Conservation (phyloP, 768 basidiomycete species). For the Tulasnella sp. region DNA sequence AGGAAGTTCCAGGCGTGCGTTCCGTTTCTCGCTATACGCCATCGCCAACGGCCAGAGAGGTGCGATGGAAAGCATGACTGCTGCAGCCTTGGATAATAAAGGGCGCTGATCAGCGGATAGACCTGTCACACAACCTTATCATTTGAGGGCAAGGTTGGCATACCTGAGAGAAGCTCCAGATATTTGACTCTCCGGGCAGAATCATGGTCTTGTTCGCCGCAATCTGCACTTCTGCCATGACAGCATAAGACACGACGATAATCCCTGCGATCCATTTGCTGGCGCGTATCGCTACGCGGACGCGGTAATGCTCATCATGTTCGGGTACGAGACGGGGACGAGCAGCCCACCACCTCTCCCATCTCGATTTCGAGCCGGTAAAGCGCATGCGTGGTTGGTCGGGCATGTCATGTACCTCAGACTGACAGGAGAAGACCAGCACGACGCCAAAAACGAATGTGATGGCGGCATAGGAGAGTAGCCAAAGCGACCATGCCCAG, state of each 20-base stretch:
- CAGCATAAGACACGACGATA: background rate
- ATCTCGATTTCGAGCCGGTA: background rate
- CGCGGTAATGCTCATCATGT: background rate
- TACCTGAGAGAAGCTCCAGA: slow-evolving; percentile 13
- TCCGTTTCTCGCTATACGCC: background rate
- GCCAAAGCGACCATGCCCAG: slow-evolving; percentile 5
- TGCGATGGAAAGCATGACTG: slow-evolving; percentile 4
- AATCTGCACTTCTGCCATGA: slow-evolving; percentile 9
- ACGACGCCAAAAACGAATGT: background rate
- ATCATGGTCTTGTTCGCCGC: background rate
- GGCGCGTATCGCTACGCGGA: background rate
- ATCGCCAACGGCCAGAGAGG: slow-evolving; percentile 2
- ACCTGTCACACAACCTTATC: background rate
- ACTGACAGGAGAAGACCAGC: background rate
- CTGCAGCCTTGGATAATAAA: background rate
- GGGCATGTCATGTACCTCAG: background rate
- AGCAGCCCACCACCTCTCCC: background rate
- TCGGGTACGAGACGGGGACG: background rate
- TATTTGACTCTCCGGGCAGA: background rate
- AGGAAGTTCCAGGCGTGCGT: too few species aligned
- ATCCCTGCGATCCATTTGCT: background rate
- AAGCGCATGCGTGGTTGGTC: background rate
- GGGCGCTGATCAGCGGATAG: background rate
- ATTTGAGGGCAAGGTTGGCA: background rate
- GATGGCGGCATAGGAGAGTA: slow-evolving; percentile 1